Percentiles rank a stretch among this genome's conserved stretches.
phyloP scores from a whole-genome alignment of 2,329 filamentous ascomycete species.

The Purpureocillium lavendulum region DNA sequence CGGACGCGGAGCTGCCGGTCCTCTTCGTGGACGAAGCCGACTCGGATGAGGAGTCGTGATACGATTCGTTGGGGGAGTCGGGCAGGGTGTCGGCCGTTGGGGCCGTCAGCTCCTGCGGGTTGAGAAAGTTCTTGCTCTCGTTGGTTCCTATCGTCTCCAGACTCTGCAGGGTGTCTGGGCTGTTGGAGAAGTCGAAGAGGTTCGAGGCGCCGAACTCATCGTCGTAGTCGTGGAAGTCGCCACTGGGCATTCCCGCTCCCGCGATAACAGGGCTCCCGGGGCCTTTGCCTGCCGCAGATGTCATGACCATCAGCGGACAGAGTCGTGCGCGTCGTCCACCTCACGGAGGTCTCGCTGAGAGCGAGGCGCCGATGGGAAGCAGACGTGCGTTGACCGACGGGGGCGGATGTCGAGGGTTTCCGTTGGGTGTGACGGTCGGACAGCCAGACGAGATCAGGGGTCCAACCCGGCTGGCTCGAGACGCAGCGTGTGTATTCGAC shows the following conservation, averaged over 20 bases:
- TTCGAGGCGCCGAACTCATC: conserved; percentile 23
- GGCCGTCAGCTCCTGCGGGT: conserved; percentile 23
- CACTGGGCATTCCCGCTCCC: conserved; percentile 26
- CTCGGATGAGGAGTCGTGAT: conserved; percentile 43
- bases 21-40: conserved; percentile 40
- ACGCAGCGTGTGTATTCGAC: too few relatives aligned
- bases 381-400: background rate
- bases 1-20: conserved; percentile 36
- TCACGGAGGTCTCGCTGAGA: conserved; percentile 1
- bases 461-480: too few relatives aligned
- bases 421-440: too few relatives aligned
- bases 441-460: too few relatives aligned
- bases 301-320: conserved; percentile 22
- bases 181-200: conserved; percentile 26
- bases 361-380: background rate
- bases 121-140: conserved; percentile 22
- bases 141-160: conserved; percentile 19
- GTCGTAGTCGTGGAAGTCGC: conserved; percentile 29
- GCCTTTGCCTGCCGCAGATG: conserved; percentile 21
- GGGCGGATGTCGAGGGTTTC: background rate
- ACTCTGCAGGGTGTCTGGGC: conserved; percentile 27
- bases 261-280: conserved; percentile 29
- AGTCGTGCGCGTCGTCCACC: conserved; percentile 10
- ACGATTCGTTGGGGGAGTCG: conserved; percentile 32
- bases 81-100: conserved; percentile 25